Base-by-base conservation (phyloP, 306 rosid genomes). In the Dryas alaskensis region DNA sequence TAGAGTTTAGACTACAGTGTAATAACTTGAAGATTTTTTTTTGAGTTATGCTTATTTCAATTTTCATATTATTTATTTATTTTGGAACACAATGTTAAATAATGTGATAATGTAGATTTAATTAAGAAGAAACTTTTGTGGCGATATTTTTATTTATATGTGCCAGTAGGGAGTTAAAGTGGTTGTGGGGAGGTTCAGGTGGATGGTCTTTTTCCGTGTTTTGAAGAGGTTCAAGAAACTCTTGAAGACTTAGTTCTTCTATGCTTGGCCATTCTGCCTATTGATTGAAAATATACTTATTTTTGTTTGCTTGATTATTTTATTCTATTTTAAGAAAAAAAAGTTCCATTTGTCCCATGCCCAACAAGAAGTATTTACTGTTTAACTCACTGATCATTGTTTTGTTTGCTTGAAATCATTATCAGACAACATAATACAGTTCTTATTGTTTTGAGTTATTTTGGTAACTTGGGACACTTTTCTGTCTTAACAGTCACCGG, bases 401-500 rank as follows among this genome's bases (percentile, higher is more conserved):
- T 27, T 69, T 48, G 22, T 59, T 52, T 1, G 11, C 65, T 50
- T 8, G 43, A 70, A 17, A n/a, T 51, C 44, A 54, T 63, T 55
- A 54, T 4, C 19, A 40, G 61, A 49, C 14, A 42, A 54, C 22
- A 54, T 19, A 51, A 31, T 70, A 46, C 51, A 5, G 42, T 39
- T 47, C 40, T 46, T 27, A 51, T 39, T 46, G 58, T 54, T 49
- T 63, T 44, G 53, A 50, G 42, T 25, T 63, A 8, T 59, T 37
- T 60, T 65, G 61, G 67, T 81, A 65, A 77, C 57, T 4, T 51
- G 54, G 31, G 58, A 55, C 49, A 63, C 67, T 51, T 48, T 46
- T 3, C 51, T 66, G 58, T 66, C 55, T 59, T 60, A 68, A 81
- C 67, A 89, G 93, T 81, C 68, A 62, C 91, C 22, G n/a, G 73